Evolutionary conservation across 768 basidiomycete species (phyloP), one percentile per base, ranked within the genome.

Genomic region (Erythrobasidium yunnanense): DNA sequence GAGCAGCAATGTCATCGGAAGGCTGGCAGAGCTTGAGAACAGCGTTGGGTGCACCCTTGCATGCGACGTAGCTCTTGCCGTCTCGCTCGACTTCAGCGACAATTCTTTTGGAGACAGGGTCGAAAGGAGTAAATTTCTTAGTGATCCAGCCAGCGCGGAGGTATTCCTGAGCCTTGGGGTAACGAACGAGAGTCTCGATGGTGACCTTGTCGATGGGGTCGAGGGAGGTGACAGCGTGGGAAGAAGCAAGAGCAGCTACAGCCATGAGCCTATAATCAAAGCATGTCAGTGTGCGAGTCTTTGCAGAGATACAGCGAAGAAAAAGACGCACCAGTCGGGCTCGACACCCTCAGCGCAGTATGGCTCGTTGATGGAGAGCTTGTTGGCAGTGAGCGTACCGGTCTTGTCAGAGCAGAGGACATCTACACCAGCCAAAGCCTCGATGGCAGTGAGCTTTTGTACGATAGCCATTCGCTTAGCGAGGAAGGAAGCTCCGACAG

Each of bases 191-290:
- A 4, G 71, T 62, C 45, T 60, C 72, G 34, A 81, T 74, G 22
- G 79, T 80, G 29, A 81, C 80, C 66, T 79, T 78, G 72, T 81
- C 80, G 62, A 81, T 81, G 0, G 80, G 80, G 65, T 81, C 80
- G 35, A 81, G 76, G 2, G 74, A 69, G 69, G 78, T 80, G 70
- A 80, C 67, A 68, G 79, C 79, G 73, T 81, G 80, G 17, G 78
- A 79, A 3, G 79, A 80, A 35, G 80, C 79, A 22, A 81, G 74
- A 1, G 78, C 80, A 22, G 80, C 79, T 20, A 77, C 78, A 6
- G 75, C 69, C 71, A 80, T 74, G 71, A 77, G 72, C 70, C 55
- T 58, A 30, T 2, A 50, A n/a, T 15, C 20, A 29, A 29, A 49
- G 30, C 29, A 56, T 46, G 7, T 3, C 8, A 20, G 17, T 5